Percentiles rank a stretch among this genome's conserved stretches.
phyloP scores from a whole-genome alignment of 2,329 filamentous ascomycete genomes.

The Pestalotiopsis sp. region DNA sequence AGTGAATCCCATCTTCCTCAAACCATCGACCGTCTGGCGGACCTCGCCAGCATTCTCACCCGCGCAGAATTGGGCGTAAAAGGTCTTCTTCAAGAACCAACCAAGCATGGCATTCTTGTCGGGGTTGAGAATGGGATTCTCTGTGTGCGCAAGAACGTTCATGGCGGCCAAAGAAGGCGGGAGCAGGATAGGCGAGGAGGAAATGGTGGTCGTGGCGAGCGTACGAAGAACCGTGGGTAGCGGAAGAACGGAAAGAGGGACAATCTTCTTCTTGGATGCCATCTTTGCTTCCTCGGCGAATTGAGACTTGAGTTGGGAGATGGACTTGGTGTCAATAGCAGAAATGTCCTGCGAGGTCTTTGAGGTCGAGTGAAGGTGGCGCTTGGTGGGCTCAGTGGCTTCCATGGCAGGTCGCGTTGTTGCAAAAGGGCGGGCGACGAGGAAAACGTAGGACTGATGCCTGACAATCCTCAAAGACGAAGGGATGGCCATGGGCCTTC shows the following conservation, averaged over 20 bases:
- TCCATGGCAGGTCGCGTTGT: neutral
- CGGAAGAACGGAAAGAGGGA: constrained; percentile 68
- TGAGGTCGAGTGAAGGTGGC: constrained; percentile 13
- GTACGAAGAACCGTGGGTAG: constrained; percentile 69
- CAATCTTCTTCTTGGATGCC: constrained; percentile 17
- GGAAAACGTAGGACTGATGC: constrained; percentile 12
- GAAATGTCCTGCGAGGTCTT: constrained; percentile 1
- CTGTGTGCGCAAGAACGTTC: constrained; percentile 70
- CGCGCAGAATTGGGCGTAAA: constrained; percentile 91
- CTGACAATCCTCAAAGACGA: constrained; percentile 7
- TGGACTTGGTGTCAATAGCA: constrained; percentile 4
- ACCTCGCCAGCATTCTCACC: constrained; percentile 76
- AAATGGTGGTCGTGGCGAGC: constrained; percentile 69
- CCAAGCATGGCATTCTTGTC: constrained; percentile 75
- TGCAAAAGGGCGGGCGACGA: constrained; percentile 8
- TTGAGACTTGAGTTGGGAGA: constrained; percentile 7
- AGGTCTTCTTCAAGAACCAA: constrained; percentile 75
- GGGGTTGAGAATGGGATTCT: constrained; percentile 68
- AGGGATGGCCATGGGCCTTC: constrained; percentile 12
- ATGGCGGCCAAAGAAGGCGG: constrained; percentile 71
- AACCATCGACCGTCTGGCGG: constrained; percentile 60
- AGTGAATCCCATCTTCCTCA: constrained; percentile 77
- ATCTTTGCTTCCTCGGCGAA: constrained; percentile 17
- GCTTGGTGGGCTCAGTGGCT: neutral
- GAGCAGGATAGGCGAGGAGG: constrained; percentile 71